phyloP scores from a whole-genome alignment of 176 grass and related monocot genomes.

The Eleusine coracana region DNA sequence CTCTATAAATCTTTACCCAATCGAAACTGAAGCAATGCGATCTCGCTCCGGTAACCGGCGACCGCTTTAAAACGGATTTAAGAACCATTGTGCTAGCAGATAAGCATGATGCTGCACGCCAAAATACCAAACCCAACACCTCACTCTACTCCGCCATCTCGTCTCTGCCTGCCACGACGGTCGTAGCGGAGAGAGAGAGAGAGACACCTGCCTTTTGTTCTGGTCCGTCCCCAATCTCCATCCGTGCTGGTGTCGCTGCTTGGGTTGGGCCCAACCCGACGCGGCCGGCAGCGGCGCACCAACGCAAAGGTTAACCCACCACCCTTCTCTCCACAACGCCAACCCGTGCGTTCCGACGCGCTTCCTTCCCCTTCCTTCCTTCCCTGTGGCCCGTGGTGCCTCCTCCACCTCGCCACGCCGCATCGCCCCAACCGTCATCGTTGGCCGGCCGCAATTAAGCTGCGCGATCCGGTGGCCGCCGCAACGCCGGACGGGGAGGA shows the following conservation, averaged over 20 bases:
- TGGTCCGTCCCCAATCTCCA: neutral
- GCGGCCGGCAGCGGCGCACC: slow-evolving; percentile 40
- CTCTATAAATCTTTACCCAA: neutral
- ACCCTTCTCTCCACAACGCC: neutral
- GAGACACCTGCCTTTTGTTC: neutral
- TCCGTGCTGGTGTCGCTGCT: neutral
- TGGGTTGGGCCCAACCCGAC: slow-evolving; percentile 11
- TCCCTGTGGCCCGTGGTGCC: slow-evolving; percentile 23
- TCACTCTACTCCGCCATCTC: neutral
- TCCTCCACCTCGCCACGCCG: slow-evolving; percentile 30
- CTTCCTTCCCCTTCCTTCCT: neutral
- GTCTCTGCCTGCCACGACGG: neutral
- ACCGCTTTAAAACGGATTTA: neutral
- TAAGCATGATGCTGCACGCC: neutral
- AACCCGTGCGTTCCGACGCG: slow-evolving; percentile 1
- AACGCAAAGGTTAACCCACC: slow-evolving; percentile 31
- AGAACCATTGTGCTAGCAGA: neutral
- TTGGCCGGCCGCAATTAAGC: slow-evolving; percentile 47
- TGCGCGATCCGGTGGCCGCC: slow-evolving; percentile 34
- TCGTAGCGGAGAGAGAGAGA: neutral
- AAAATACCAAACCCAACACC: slow-evolving; percentile 35
- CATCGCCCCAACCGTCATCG: slow-evolving; percentile 49
- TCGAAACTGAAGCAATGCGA: neutral
- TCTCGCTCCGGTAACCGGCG: neutral
- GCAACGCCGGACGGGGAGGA: neutral